phyloP scores from a whole-genome alignment of 306 rosid genomes.

The Quercus robur region DNA sequence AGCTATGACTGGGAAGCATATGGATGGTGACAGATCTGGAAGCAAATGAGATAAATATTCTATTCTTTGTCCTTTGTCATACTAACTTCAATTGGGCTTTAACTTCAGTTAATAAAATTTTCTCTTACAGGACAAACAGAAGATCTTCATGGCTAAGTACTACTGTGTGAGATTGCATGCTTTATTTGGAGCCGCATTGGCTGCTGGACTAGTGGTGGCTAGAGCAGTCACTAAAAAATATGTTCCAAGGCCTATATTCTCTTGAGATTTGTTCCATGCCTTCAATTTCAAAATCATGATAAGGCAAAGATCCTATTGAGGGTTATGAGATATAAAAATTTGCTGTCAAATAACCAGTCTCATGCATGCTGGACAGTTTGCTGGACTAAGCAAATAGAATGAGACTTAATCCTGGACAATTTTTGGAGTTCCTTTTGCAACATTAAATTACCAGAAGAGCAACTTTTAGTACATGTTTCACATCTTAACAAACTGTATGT shows the following conservation, averaged over 20 bases:
- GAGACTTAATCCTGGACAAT: neutral
- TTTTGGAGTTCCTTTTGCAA: too few relatives aligned
- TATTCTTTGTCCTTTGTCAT: neutral
- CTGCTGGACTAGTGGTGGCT: conserved; percentile 67
- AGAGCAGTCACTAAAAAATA: conserved; percentile 32
- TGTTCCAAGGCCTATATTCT: conserved; percentile 17
- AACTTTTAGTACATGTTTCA: neutral
- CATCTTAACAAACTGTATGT: too few relatives aligned
- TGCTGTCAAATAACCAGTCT: neutral
- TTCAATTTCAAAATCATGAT: neutral
- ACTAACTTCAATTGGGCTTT: neutral
- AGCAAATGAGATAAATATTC: neutral
- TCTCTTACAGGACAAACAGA: conserved; percentile 59
- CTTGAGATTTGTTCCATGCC: conserved; percentile 6
- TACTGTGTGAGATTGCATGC: conserved; percentile 84
- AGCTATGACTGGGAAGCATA: neutral
- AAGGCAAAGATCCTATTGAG: neutral
- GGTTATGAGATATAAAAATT: neutral
- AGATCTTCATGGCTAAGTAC: conserved; percentile 95
- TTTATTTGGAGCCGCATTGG: conserved; percentile 75
- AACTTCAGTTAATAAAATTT: neutral
- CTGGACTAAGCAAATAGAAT: neutral
- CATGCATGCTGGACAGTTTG: neutral
- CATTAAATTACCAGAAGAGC: conserved; percentile 6
- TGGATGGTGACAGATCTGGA: neutral